Evolutionary conservation across 441 rosid species (phyloP), one percentile per base, ranked within the genome.

Genomic region (Aleurites moluccanus): DNA sequence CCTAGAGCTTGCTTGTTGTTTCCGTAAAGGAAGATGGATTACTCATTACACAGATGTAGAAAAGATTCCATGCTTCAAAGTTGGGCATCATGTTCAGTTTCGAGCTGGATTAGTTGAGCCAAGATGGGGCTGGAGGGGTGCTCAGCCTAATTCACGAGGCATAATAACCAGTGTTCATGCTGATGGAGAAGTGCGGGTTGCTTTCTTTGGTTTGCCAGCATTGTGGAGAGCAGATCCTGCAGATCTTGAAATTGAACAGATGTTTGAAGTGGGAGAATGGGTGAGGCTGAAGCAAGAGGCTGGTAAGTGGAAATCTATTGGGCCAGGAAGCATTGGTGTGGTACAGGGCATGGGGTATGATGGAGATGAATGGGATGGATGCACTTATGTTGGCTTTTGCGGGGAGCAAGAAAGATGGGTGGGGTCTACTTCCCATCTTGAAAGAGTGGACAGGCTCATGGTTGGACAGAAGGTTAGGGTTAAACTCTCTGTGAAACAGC

Each of bases 51-150:
- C 94, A 30, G 99, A 96, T 79, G 86, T 94, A 73, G 99, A 94
- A 84, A 92, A 94, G 88, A 87, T 96, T 72, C 87, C 89, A 21
- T 69, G 91, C 80, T 85, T 83, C 67, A 96, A 86, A 88, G 92
- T 91, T 4, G 97, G 99, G 69, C 98, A 92, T 86, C 92, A 89
- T 86, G 97, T 94, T 75, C 89, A 80, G 64, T 94, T 96, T 80
- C 93, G 93, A 44, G 75, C 83, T 74, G 97, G 93, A 67, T 77
- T 96, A 59, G 76, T 64, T 47, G 98, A 94, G 77, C 99, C 99
- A 64, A 90, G 98, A 81, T 94, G 98, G 99, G 98, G 99, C 23
- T 94, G 98, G 99, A 86, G 98, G 85, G 98, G 93, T 64, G 85
- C 95, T 64, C 89, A 62, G 79, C 88, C 88, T 27, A 88, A 87